These are phyloP conservation scores for Phytopythium mirpurense DNA, from an alignment of 352 stramenopile species.

Conservation along the genomic window DNA sequence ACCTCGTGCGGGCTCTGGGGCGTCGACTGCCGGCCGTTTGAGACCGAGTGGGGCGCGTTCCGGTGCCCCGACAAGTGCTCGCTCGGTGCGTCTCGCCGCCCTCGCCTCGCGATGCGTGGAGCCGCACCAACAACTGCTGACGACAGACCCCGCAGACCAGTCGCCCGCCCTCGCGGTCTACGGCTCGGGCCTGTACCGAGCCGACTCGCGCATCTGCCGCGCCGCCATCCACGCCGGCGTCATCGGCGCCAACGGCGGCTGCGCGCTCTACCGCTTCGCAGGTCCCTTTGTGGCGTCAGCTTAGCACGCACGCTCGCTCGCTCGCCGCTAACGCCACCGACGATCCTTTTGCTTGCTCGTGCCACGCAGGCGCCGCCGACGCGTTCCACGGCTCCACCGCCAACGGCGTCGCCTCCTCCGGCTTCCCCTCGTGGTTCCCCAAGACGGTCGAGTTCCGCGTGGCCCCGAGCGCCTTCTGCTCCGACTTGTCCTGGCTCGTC, in stretches of 20 bases:
- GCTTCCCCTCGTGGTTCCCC: slow-evolving; percentile 72
- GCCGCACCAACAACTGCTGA: no score
- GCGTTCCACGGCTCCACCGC: slow-evolving; percentile 38
- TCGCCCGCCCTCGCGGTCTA: slow-evolving; percentile 58
- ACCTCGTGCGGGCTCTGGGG: slow-evolving; percentile 57
- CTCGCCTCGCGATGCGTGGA: no score
- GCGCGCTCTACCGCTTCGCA: slow-evolving; percentile 50
- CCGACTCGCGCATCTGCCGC: slow-evolving; percentile 75
- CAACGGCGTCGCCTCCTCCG: slow-evolving; percentile 42
- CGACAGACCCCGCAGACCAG: slow-evolving; percentile 63
- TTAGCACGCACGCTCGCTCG: neutral
- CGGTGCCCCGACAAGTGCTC: slow-evolving; percentile 65
- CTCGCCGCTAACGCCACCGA: no score
- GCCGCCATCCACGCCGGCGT: slow-evolving; percentile 74
- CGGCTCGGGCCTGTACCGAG: slow-evolving; percentile 63
- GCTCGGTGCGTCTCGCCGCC: slow-evolving; percentile 26
- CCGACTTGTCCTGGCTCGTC: slow-evolving; percentile 74
- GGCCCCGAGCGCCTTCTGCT: slow-evolving; percentile 46
- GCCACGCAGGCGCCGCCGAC: slow-evolving; percentile 27
- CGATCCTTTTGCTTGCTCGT: no score
- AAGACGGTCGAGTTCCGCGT: slow-evolving; percentile 77
- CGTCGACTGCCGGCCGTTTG: slow-evolving; percentile 54
- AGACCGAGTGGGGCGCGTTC: slow-evolving; percentile 55
- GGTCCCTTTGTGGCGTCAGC: slow-evolving; percentile 23
- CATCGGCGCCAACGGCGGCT: slow-evolving; percentile 62